A percentile compares a stretch with the other conserved stretches of the same genome.
Evolutionary conservation across 495 filamentous ascomycete species (phyloP).

Genomic region (Evansstolkia leycettana): DNA sequence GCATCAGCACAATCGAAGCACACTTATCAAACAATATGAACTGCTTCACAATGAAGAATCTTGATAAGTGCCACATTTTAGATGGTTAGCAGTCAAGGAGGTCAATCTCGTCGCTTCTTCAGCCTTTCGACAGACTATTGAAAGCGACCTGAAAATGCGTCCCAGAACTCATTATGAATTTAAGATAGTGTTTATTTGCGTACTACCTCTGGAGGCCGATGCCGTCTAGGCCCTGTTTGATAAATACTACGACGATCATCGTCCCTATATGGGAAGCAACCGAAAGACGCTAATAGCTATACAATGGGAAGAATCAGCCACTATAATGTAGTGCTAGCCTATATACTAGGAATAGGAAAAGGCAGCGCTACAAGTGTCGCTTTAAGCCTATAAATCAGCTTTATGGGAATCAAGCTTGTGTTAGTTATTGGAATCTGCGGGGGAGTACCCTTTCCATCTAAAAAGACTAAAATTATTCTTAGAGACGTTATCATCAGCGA

Average conservation of each 20-base stretch:
- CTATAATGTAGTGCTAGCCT: conserved; percentile 23
- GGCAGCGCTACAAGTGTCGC: conserved; percentile 16
- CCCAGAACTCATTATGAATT: conserved; percentile 6
- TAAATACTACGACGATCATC: conserved; percentile 6
- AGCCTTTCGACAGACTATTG: no score
- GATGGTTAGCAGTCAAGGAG: no score
- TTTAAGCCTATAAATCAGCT: conserved; percentile 18
- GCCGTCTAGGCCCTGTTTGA: conserved; percentile 17
- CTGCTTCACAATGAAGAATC: no score
- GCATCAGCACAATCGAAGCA: no score
- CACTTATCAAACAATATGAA: no score
- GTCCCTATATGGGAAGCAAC: conserved; percentile 8
- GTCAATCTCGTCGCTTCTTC: no score
- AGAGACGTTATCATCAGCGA: conserved; percentile 36
- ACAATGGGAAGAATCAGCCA: conserved; percentile 21
- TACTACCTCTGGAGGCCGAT: conserved; percentile 14
- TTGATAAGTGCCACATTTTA: no score
- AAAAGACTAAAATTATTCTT: conserved; percentile 15
- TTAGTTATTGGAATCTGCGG: conserved; percentile 21
- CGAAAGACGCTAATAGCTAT: conserved; percentile 21
- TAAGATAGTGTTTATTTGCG: conserved; percentile 14
- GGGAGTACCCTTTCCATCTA: conserved; percentile 9
- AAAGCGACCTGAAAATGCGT: no score
- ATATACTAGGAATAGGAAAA: conserved; percentile 23
- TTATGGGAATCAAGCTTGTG: conserved; percentile 8